Evolutionary conservation across 441 rosid genomes (phyloP), one percentile per base, ranked within the genome.

Genomic region (Breynia disticha): DNA sequence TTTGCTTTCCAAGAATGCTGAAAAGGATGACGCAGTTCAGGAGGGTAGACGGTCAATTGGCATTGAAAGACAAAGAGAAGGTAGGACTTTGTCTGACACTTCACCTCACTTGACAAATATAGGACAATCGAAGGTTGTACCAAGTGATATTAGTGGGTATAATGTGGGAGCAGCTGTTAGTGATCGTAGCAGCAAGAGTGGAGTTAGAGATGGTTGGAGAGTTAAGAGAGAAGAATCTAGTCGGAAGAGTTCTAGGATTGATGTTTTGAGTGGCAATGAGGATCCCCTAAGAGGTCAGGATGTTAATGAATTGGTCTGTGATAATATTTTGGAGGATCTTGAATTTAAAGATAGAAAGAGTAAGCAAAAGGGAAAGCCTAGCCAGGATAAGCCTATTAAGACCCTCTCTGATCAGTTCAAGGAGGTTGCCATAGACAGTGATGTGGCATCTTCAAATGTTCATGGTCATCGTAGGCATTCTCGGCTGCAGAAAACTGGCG

Each of bases 31-130:
- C 7, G 16, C 43, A 20, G 50, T 76, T 50, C 72, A 41, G 39
- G 87, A 79, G 64, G 85, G 83, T 57, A 78, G 89, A 56, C 65
- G 75, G 65, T 86, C 96, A 1, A 68, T 79, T 48, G 96, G 84
- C 41, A 57, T 52, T 11, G 87, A 86, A 43, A 65, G 70, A 49
- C 78, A 70, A 18, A 76, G 67, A 68, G 77, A 74, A 49, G 63
- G 85, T 56, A 75, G 82, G 75, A 82, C 86, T 74, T 56, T 82
- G 62, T 85, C 95, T 2, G 82, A 75, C 56, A 60, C 82, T 56
- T 83, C 96, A 16, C 84, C 93, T 0, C 74, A 74, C 45, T 69
- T 79, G 32, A 66, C 81, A 6, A 75, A 69, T 67, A 72, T 79
- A 54, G 83, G 59, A 11, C 66, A 79, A 37, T 73, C 90, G 16